Evolutionary conservation across 805 yeast genomes (phyloP).

Genomic region (Kodamaea leandrae): DNA sequence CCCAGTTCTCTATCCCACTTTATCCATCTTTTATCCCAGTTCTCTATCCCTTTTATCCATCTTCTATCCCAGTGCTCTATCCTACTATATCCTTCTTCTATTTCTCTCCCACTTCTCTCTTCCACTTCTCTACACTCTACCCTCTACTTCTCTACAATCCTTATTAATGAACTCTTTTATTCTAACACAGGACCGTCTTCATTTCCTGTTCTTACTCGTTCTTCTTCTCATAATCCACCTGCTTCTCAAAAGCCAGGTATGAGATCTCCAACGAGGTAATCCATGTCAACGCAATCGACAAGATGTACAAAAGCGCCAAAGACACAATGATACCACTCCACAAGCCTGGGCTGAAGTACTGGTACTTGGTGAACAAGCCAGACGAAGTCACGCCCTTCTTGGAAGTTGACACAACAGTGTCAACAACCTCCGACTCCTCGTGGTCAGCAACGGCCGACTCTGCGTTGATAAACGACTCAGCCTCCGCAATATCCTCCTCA

Average conservation of each 20-base stretch:
- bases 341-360: slow-evolving; percentile 77
- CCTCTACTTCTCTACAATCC: not conserved
- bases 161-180: not conserved
- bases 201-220: slow-evolving; percentile 30
- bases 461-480: slow-evolving; percentile 26
- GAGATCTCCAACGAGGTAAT: slow-evolving; percentile 67
- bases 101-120: not conserved
- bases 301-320: slow-evolving; percentile 52
- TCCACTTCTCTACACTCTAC: not conserved
- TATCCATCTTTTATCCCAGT: too few species aligned
- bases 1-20: too few species aligned
- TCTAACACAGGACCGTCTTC: not conserved
- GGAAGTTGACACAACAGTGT: slow-evolving; percentile 16
- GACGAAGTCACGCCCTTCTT: slow-evolving; percentile 15
- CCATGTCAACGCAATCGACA: slow-evolving; percentile 69
- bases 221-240: slow-evolving; percentile 51
- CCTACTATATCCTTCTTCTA: not conserved
- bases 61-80: too few species aligned
- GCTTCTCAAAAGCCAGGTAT: slow-evolving; percentile 79
- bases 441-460: slow-evolving; percentile 12
- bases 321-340: slow-evolving; percentile 73
- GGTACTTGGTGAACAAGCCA: slow-evolving; percentile 60
- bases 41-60: too few species aligned
- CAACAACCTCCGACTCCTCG: slow-evolving; percentile 24
- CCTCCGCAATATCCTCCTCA: slow-evolving; percentile 26